Percentiles rank a stretch among this genome's conserved stretches.
Conservation (phyloP, 805 yeast species). For the Barnettozyma vustinii region DNA sequence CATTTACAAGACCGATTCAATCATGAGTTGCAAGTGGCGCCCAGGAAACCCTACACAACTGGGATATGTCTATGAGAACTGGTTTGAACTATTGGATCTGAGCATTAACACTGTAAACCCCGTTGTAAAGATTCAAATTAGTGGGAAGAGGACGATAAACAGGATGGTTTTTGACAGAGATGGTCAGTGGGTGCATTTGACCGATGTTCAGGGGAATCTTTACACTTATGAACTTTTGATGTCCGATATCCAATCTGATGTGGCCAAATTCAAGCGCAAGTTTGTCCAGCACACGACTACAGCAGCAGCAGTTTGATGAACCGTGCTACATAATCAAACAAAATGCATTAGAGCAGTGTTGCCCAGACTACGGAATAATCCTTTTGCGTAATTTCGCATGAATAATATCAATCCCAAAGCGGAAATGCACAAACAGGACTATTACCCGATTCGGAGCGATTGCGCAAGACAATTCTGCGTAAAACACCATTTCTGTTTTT, state of each 20-base stretch:
- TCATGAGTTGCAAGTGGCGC: conserved; percentile 27
- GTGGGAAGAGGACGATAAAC: conserved; percentile 9
- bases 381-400: background rate
- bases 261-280: conserved; percentile 18
- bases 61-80: conserved; percentile 26
- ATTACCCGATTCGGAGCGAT: background rate
- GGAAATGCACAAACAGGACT: background rate
- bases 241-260: conserved; percentile 13
- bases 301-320: too few species aligned
- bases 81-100: conserved; percentile 29
- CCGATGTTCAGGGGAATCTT: conserved; percentile 14
- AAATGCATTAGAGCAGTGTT: background rate
- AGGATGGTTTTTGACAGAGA: conserved; percentile 14
- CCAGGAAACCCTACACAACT: conserved; percentile 24
- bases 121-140: conserved; percentile 12
- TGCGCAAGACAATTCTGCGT: background rate
- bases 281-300: conserved; percentile 3
- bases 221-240: conserved; percentile 14
- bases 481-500: background rate
- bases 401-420: background rate
- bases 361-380: background rate
- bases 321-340: too few species aligned
- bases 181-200: conserved; percentile 15
- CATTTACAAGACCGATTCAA: conserved; percentile 22
- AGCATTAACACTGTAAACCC: conserved; percentile 24